Percentiles rank a stretch among this genome's conserved stretches.
Evolutionary conservation across 345 rosid species (phyloP).

Genomic region (Eutrema japonicum): DNA sequence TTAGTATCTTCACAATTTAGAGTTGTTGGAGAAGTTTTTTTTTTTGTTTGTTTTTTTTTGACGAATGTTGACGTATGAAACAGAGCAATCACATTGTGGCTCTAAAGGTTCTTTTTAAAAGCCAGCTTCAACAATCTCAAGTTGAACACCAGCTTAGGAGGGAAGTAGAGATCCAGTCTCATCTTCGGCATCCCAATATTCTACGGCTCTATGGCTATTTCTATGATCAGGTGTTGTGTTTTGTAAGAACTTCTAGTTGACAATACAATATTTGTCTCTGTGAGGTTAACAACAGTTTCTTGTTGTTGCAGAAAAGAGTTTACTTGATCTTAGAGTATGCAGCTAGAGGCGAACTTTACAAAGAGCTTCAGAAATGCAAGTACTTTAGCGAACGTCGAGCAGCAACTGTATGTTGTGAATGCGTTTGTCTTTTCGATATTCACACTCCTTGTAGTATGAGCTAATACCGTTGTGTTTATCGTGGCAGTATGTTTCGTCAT

Average conservation of each 20-base stretch:
- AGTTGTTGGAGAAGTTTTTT: not conserved
- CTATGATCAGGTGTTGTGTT: constrained; percentile 80
- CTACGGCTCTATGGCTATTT: constrained; percentile 90
- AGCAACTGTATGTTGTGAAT: constrained; percentile 67
- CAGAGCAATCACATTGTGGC: constrained; percentile 97
- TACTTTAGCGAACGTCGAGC: constrained; percentile 91
- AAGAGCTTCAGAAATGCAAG: constrained; percentile 88
- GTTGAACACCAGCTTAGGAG: constrained; percentile 92
- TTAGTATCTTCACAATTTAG: constrained; percentile 28
- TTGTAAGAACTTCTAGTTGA: not conserved
- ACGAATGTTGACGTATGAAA: constrained; percentile 10
- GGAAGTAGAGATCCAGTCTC: constrained; percentile 95
- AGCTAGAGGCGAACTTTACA: constrained; percentile 87
- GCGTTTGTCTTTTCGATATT: not conserved
- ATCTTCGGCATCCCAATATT: constrained; percentile 88
- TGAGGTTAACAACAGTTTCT: not conserved
- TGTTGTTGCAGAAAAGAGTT: constrained; percentile 72
- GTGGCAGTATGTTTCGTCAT: constrained; percentile 82
- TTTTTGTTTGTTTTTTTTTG: not conserved
- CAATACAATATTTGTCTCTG: not conserved
- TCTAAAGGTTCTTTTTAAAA: constrained; percentile 84
- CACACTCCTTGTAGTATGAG: not conserved
- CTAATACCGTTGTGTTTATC: not conserved
- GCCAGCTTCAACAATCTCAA: constrained; percentile 92
- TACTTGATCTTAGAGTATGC: constrained; percentile 87